phyloP scores from a whole-genome alignment of 106 monocot genomes.

The Hemerocallis citrina region DNA sequence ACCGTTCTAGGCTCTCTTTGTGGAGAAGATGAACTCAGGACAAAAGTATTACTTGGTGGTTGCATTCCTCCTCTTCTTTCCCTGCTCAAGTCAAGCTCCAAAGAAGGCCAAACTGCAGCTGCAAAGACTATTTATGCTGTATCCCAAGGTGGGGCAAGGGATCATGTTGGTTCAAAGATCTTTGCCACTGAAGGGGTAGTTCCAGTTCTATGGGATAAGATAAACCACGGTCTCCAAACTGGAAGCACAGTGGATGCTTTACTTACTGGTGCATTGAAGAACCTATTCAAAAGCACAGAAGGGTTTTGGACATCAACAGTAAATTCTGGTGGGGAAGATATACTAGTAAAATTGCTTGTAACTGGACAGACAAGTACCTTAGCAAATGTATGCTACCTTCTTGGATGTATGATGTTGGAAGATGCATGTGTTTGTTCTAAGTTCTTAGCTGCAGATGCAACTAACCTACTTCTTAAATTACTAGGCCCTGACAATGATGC shows the following conservation, averaged over 20 bases:
- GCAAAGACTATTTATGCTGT: conserved; percentile 93
- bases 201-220: conserved; percentile 78
- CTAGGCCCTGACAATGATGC: conserved; percentile 80
- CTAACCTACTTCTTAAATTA: conserved; percentile 75
- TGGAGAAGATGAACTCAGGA: conserved; percentile 84
- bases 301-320: conserved; percentile 75
- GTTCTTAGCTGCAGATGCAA: conserved; percentile 54
- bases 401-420: conserved; percentile 83
- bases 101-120: conserved; percentile 72
- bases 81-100: conserved; percentile 76
- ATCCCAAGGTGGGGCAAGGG: conserved; percentile 85
- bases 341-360: conserved; percentile 74
- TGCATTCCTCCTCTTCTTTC: conserved; percentile 91
- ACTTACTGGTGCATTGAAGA: conserved; percentile 78
- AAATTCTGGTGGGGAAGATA: conserved; percentile 69
- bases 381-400: conserved; percentile 92
- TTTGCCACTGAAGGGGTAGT: conserved; percentile 97
- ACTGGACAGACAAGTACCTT: conserved; percentile 47
- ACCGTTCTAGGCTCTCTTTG: conserved; percentile 82
- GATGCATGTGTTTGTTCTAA: conserved; percentile 72
- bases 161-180: conserved; percentile 98
- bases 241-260: conserved; percentile 58
- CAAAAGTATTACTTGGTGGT: conserved; percentile 94
- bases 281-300: conserved; percentile 71
- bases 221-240: conserved; percentile 53